A percentile compares a stretch with the other conserved stretches of the same genome.
These are phyloP conservation scores for Rickenella mellea DNA, from an alignment of 768 basidiomycete genomes.

Conservation along the genomic window DNA sequence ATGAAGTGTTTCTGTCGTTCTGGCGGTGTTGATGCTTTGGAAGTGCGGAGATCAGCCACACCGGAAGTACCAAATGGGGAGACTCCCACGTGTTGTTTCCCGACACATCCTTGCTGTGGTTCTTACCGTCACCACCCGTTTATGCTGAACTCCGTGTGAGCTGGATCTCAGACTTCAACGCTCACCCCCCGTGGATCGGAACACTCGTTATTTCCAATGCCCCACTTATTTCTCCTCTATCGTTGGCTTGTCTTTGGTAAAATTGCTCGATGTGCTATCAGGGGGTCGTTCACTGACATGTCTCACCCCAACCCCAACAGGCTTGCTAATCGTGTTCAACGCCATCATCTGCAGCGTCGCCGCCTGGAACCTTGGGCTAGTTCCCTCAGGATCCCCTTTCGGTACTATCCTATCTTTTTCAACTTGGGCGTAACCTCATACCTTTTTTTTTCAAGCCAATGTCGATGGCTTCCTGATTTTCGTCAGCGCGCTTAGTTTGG, in stretches of 20 bases:
- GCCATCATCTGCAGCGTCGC: constrained; percentile 56
- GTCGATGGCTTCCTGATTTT: constrained; percentile 54
- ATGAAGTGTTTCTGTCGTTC: too few species aligned
- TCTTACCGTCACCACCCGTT: too few species aligned
- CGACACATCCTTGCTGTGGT: too few species aligned
- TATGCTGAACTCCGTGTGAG: too few species aligned
- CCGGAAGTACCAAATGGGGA: too few species aligned
- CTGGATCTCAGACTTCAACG: too few species aligned
- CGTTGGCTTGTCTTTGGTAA: constrained; percentile 58
- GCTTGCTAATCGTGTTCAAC: constrained; percentile 52
- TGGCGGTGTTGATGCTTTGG: too few species aligned
- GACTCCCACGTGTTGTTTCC: too few species aligned
- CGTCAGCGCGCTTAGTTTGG: constrained; percentile 47
- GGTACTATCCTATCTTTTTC: neutral
- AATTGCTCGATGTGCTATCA: neutral
- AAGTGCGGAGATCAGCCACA: too few species aligned
- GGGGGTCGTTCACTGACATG: neutral
- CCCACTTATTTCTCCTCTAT: constrained; percentile 33
- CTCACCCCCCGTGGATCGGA: constrained; percentile 30
- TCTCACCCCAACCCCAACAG: constrained; percentile 21
- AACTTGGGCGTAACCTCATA: constrained; percentile 4
- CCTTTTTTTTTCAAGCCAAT: constrained; percentile 22
- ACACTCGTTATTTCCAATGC: constrained; percentile 26
- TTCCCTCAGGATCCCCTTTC: constrained; percentile 8
- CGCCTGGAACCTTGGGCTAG: constrained; percentile 54